Evolutionary conservation across 495 filamentous ascomycete genomes (phyloP), one percentile per base, ranked within the genome.

Genomic region (Penicillium crystallinum): DNA sequence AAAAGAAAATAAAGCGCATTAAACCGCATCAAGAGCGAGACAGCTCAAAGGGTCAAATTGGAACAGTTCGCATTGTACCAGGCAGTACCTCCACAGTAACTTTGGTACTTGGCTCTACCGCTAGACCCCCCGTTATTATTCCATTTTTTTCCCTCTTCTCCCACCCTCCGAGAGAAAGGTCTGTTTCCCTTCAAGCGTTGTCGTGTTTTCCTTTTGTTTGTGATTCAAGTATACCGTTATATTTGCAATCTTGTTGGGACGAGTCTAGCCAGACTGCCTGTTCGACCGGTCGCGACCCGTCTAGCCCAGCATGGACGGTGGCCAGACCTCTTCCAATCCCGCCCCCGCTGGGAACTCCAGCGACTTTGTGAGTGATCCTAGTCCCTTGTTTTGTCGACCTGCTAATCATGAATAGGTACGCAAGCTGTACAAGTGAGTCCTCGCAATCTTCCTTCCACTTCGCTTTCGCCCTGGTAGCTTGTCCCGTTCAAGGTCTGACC

Each of bases 341-440:
- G 75, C 72, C 62, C 74, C 75, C 68, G 76, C 83, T 63, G 85
- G 79, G 68, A 86, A 82, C 71, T 88, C 85, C 62, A 89, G 86
- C 72, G 86, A 89, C 70, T 89, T 89, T 78, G 86, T 89, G 72
- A 74, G 84, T 84, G 54, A 61, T 54, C 46, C 41, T 42, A 22
- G 35, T 8, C 43, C 31, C 27, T 53, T 17, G 25, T 17, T 27
- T 37, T 27, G 23, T 2, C 0, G n/a, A 19, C 6, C 36, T 42
- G 40, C 45, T 64, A 62, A 53, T 67, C 18, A 55, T 65, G 65
- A 43, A 21, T 67, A 98, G 93, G 93, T 98, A 63, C 90, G 92
- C 77, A 98, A 98, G 73, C 76, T 98, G 61, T 97, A 96, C 79
- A 97, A 96, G 93, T 98, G 76, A 68, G 82, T 73, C 40, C 4